These are phyloP conservation scores for Hypholoma fasciculare DNA, from an alignment of 768 basidiomycete species.

Conservation along the genomic window DNA sequence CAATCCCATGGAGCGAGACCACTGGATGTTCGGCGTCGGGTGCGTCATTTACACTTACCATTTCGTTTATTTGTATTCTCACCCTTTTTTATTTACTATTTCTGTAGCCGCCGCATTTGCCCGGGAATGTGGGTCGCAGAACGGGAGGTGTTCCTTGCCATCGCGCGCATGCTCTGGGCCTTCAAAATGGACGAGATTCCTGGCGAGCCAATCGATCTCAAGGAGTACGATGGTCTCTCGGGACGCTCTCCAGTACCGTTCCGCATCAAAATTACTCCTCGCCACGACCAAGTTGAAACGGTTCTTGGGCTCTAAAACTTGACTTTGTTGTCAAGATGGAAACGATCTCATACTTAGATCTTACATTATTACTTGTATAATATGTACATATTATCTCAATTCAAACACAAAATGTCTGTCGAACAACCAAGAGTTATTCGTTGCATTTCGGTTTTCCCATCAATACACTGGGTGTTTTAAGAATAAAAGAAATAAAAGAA, in stretches of 20 bases:
- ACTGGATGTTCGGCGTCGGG: conserved; percentile 54
- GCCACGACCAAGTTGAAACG: conserved; percentile 28
- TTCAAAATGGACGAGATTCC: conserved; percentile 42
- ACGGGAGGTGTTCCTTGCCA: conserved; percentile 43
- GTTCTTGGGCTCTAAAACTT: conserved; percentile 15
- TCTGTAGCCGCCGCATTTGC: conserved; percentile 36
- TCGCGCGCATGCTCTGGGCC: conserved; percentile 48
- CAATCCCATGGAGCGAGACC: conserved; percentile 44
- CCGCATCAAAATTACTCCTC: conserved; percentile 31
- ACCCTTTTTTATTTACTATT: neutral
- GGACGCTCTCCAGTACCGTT: conserved; percentile 47
- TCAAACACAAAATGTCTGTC: too few relatives aligned
- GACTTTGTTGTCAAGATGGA: neutral
- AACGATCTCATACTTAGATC: neutral
- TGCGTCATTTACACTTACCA: conserved; percentile 19
- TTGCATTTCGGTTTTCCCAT: too few relatives aligned
- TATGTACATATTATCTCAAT: too few relatives aligned
- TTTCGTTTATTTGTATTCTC: neutral
- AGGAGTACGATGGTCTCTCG: conserved; percentile 47
- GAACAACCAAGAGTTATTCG: neutral
- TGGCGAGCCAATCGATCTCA: conserved; percentile 43
- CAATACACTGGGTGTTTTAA: too few relatives aligned
- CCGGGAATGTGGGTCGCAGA: conserved; percentile 47
- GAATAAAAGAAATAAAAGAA: too few relatives aligned
- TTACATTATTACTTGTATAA: neutral